Evolutionary conservation across 495 filamentous ascomycete species (phyloP).

Genomic region (Hypoxylon lenormandii): DNA sequence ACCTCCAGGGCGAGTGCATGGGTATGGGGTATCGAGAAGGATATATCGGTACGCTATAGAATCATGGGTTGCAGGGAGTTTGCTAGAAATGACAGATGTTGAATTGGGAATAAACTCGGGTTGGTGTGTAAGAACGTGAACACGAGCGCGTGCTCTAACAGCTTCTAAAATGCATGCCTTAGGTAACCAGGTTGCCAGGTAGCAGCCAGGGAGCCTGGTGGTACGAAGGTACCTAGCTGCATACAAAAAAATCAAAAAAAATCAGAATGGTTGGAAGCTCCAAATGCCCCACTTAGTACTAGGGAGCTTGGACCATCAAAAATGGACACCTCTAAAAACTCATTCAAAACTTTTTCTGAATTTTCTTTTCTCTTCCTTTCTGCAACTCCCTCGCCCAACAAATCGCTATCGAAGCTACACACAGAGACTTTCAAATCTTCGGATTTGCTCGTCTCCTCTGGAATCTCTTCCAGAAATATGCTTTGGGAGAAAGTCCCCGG

Average conservation of each 20-base stretch:
- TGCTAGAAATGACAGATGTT: too few relatives aligned
- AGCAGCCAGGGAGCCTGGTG: too few relatives aligned
- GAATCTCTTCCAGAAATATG: constrained; percentile 45
- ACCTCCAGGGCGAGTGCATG: too few relatives aligned
- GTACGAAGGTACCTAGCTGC: too few relatives aligned
- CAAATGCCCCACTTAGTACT: not conserved
- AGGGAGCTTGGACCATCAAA: constrained; percentile 11
- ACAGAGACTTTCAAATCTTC: constrained; percentile 72
- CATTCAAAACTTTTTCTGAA: not conserved
- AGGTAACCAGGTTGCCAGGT: too few relatives aligned
- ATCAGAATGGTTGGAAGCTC: not conserved
- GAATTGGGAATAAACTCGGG: not conserved
- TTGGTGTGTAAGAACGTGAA: not conserved
- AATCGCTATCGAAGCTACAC: constrained; percentile 99
- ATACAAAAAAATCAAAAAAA: too few relatives aligned
- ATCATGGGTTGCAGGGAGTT: too few relatives aligned
- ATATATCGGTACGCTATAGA: too few relatives aligned
- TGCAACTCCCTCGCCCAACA: constrained; percentile 91
- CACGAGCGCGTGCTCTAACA: not conserved
- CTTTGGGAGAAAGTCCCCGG: constrained; percentile 99
- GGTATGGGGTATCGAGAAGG: too few relatives aligned
- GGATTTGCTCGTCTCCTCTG: constrained; percentile 52
- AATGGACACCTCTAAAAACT: constrained; percentile 21
- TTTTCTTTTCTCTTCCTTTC: constrained; percentile 49
- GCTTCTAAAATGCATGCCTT: not conserved